Base-by-base conservation (phyloP, 257 asterid species). In the Scutellaria baicalensis region DNA sequence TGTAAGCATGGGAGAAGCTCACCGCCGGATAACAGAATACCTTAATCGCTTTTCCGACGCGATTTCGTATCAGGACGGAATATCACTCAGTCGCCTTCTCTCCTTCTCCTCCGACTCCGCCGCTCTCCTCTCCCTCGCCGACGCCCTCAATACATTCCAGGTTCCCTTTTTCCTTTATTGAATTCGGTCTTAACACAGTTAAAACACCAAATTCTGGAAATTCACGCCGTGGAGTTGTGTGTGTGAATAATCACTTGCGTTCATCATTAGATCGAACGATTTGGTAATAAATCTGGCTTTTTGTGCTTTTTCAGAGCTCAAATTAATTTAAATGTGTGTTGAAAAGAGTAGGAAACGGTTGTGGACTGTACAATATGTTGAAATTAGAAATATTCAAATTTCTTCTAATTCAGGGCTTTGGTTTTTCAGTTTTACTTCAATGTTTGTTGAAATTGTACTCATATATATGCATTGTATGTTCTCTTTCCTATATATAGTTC, bases 1-100 rank as follows among this genome's bases (percentile, higher is more conserved):
- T 66, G 39, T 87, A 80, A 88, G 97, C 84, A 87, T 90, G 95
- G 97, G 98, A 51, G 98, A 93, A 84, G 88, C 96, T 45, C 90
- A 91, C 82, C 73, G 95, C 56, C 77, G 96, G 65, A 84, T 93
- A 68, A 76, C 81, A 9, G 96, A 91, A 27, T 91, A 87, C 82
- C 84, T 90, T 0, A 84, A 76, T 36, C 95, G 91, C 55, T 93
- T 90, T 85, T 74, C 87, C 74, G 97, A 83, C 67, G 84, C 94
- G 79, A 90, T 90, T 61, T 80, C 92, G 11, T 82, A 77, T 52
- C 98, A 91, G 68, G 95, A 93, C 64, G 95, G 94, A 23, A 79
- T 80, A 52, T 70, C 96, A 47, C 86, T 91, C 68, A 82, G 92
- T 82, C 85, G 78, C 27, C 84, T 93, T 39, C 82, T 93, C 72